A percentile compares a stretch with the other conserved stretches of the same genome.
These are phyloP conservation scores for Oxyria digyna DNA, from an alignment of 148 eudicot genomes.

Conservation along the genomic window DNA sequence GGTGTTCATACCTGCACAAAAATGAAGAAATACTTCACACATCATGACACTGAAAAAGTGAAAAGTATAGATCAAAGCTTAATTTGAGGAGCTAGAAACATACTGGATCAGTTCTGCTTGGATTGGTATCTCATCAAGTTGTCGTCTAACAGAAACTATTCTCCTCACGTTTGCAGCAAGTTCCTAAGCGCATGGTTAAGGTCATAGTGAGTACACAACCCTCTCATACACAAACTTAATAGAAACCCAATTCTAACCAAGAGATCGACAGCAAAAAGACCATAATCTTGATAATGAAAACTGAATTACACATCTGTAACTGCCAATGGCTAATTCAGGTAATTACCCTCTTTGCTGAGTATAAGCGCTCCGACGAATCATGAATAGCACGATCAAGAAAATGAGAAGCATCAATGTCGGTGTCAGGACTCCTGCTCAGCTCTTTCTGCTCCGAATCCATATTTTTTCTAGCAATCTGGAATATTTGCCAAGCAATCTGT, in stretches of 20 bases:
- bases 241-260: not conserved
- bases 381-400: not conserved
- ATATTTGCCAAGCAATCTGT: not conserved
- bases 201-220: not conserved
- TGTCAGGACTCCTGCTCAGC: not conserved
- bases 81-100: conserved; percentile 9
- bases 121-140: conserved; percentile 45
- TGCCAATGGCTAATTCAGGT: not conserved
- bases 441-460: conserved; percentile 6
- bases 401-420: not conserved
- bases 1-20: conserved; percentile 56
- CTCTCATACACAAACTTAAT: not conserved
- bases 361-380: not conserved
- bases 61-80: conserved; percentile 6
- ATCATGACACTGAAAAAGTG: not conserved
- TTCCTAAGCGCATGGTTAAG: conserved; percentile 18
- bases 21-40: conserved; percentile 2
- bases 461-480: not conserved
- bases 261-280: not conserved
- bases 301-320: not conserved
- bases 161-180: conserved; percentile 41
- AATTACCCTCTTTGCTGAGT: conserved; percentile 6
- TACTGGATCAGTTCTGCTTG: conserved; percentile 62
- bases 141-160: conserved; percentile 36
- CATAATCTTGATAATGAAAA: not conserved